Conservation (phyloP, 768 basidiomycete species). For the Termitomyces sp. region DNA sequence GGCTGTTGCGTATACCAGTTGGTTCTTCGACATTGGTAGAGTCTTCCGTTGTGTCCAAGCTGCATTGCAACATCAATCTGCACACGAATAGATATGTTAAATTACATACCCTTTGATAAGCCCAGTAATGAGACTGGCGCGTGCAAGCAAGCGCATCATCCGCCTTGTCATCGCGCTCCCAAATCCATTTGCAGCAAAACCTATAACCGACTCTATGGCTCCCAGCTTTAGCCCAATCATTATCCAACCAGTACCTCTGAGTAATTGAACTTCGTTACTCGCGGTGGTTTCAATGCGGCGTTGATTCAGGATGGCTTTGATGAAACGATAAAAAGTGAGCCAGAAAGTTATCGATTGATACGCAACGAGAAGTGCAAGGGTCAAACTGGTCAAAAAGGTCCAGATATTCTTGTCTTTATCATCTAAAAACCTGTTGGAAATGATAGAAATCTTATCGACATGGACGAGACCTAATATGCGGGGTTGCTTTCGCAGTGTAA, state of each 20-base stretch:
- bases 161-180: slow-evolving; percentile 52
- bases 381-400: slow-evolving; percentile 56
- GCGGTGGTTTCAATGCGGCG: slow-evolving; percentile 46
- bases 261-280: slow-evolving; percentile 43
- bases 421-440: slow-evolving; percentile 41
- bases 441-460: slow-evolving; percentile 6
- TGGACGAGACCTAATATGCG: slow-evolving; percentile 10
- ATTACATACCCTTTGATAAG: slow-evolving; percentile 61
- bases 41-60: slow-evolving; percentile 53
- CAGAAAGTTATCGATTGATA: slow-evolving; percentile 60
- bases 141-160: slow-evolving; percentile 50
- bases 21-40: slow-evolving; percentile 42
- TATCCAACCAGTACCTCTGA: slow-evolving; percentile 68
- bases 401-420: slow-evolving; percentile 35
- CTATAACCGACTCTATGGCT: slow-evolving; percentile 60
- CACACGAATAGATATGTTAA: not conserved
- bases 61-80: slow-evolving; percentile 19
- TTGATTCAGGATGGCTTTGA: slow-evolving; percentile 46
- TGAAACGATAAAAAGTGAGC: slow-evolving; percentile 57
- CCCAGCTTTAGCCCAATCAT: slow-evolving; percentile 59
- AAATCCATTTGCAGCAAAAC: slow-evolving; percentile 57
- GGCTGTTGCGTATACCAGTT: slow-evolving; percentile 11
- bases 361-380: slow-evolving; percentile 55
- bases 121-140: slow-evolving; percentile 59
- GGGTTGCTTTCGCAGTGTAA: not conserved